These are phyloP conservation scores for Harringtonia aguacate DNA, from an alignment of 2,329 filamentous ascomycete genomes.

Conservation along the genomic window DNA sequence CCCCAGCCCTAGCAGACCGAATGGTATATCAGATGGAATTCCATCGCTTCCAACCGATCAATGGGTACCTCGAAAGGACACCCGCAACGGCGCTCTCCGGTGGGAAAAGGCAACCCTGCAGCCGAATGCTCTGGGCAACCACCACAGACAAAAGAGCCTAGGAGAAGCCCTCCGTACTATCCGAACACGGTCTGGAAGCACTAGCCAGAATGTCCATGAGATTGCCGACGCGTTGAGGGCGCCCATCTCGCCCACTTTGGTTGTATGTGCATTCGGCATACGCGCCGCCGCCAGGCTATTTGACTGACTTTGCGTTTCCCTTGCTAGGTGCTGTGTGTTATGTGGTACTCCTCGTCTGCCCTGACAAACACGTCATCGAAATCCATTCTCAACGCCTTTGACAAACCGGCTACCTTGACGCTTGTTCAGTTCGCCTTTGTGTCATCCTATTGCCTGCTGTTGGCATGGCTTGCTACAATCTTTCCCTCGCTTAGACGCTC, in stretches of 20 bases:
- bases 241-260: conserved; percentile 76
- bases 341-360: conserved; percentile 94
- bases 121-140: conserved; percentile 21
- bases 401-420: conserved; percentile 84
- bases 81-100: conserved; percentile 18
- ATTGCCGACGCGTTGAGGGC: conserved; percentile 84
- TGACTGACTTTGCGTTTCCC: neutral
- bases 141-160: conserved; percentile 74
- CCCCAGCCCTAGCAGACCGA: conserved; percentile 16
- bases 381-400: conserved; percentile 84
- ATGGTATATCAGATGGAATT: conserved; percentile 17
- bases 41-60: conserved; percentile 22
- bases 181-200: conserved; percentile 67
- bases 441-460: conserved; percentile 71
- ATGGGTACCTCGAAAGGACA: conserved; percentile 52
- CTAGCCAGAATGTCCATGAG: conserved; percentile 88
- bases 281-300: neutral
- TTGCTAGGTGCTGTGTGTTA: conserved; percentile 63
- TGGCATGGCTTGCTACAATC: conserved; percentile 62
- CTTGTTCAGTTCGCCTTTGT: conserved; percentile 92
- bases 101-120: conserved; percentile 16
- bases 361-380: conserved; percentile 97
- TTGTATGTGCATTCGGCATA: conserved; percentile 45
- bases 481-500: conserved; percentile 61
- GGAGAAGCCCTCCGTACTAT: conserved; percentile 81